A percentile compares a stretch with the other conserved stretches of the same genome.
Evolutionary conservation across 352 stramenopile genomes (phyloP).

Genomic region (Globisporangium okanoganense): DNA sequence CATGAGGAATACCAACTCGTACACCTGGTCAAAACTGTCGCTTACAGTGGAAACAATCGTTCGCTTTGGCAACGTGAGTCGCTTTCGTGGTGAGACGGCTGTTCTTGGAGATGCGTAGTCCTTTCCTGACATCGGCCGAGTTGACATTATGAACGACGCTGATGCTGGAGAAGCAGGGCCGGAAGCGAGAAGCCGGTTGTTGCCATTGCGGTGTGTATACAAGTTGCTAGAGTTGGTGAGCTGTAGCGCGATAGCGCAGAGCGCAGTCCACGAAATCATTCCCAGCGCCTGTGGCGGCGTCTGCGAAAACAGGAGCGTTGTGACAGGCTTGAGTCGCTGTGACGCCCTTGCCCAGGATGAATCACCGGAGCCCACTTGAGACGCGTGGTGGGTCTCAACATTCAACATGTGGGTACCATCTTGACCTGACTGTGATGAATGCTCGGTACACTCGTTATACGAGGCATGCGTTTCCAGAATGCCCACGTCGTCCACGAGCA

Average conservation of each 20-base stretch:
- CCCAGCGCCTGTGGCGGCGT: constrained; percentile 21
- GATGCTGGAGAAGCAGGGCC: background rate
- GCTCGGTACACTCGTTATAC: background rate
- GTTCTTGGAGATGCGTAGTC: constrained; percentile 18
- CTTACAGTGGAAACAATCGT: constrained; percentile 29
- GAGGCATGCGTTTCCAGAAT: background rate
- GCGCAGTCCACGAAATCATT: constrained; percentile 28
- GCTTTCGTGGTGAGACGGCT: constrained; percentile 42
- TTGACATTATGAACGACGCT: background rate
- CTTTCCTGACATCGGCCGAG: constrained; percentile 5
- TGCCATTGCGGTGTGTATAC: too few relatives aligned
- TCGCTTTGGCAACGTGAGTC: constrained; percentile 42
- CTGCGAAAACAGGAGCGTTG: constrained; percentile 21
- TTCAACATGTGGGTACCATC: background rate
- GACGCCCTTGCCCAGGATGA: background rate
- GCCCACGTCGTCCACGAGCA: constrained; percentile 4
- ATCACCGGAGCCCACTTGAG: background rate
- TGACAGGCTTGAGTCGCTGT: constrained; percentile 16
- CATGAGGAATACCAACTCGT: constrained; percentile 31
- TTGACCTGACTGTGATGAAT: background rate
- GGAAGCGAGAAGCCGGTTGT: background rate
- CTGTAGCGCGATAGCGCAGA: constrained; percentile 30
- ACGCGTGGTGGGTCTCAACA: background rate
- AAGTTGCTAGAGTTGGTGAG: constrained; percentile 19
- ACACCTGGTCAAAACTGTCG: constrained; percentile 39